Conservation (phyloP, 2,329 filamentous ascomycete genomes). For the Pseudomassariella vexata region DNA sequence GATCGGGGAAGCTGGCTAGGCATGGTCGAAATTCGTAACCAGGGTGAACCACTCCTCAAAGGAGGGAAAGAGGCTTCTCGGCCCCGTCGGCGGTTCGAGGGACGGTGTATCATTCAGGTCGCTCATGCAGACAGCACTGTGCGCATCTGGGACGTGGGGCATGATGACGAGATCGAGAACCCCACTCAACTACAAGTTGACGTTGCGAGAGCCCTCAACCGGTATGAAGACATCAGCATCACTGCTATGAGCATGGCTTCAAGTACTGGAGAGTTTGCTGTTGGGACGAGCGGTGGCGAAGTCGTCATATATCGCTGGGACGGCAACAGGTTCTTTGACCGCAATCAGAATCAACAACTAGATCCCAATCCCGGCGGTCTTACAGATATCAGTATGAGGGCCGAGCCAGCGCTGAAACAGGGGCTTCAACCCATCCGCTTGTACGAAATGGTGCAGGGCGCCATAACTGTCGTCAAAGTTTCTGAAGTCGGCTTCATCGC, state of each 20-base stretch:
- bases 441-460: slow-evolving; percentile 76
- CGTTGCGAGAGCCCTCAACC: slow-evolving; percentile 72
- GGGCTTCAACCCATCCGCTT: slow-evolving; percentile 75
- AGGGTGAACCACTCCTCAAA: slow-evolving; percentile 70
- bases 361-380: slow-evolving; percentile 63
- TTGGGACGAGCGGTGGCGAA: slow-evolving; percentile 78
- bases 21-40: slow-evolving; percentile 76
- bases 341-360: slow-evolving; percentile 46
- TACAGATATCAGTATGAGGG: slow-evolving; percentile 66
- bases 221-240: slow-evolving; percentile 72
- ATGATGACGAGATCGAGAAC: slow-evolving; percentile 92
- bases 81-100: slow-evolving; percentile 70
- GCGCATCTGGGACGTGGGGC: slow-evolving; percentile 88
- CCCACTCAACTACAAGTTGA: slow-evolving; percentile 76
- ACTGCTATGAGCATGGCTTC: slow-evolving; percentile 74
- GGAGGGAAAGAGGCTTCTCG: slow-evolving; percentile 71
- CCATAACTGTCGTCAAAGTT: slow-evolving; percentile 72
- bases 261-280: slow-evolving; percentile 78
- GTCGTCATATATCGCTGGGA: slow-evolving; percentile 84
- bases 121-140: slow-evolving; percentile 88
- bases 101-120: slow-evolving; percentile 77
- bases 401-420: slow-evolving; percentile 69
- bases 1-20: slow-evolving; percentile 81
- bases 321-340: slow-evolving; percentile 67
- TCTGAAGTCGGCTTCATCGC: slow-evolving; percentile 93